Evolutionary conservation across 768 basidiomycete species (phyloP), one percentile per base, ranked within the genome.

Genomic region (Boletus rubroflammeus): DNA sequence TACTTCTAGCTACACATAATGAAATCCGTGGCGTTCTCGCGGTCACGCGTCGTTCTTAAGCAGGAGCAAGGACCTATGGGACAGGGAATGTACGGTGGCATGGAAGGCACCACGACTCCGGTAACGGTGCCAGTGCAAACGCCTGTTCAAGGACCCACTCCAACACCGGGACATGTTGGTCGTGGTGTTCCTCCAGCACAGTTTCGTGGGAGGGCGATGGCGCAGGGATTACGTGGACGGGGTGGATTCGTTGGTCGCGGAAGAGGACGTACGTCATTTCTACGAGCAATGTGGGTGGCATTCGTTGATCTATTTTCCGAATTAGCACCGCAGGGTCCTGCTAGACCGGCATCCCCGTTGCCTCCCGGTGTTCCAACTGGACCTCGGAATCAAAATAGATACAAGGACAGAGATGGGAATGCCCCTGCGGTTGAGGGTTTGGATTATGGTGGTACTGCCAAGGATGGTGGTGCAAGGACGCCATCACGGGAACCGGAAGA

Each of bases 321-420:
- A 35, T 35, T 38, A 70, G 68, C 69, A 45, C 79, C 82, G 25
- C 75, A 77, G 51, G 76, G 77, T 7, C 83, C 87, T 38, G 83
- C 83, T 34, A 81, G 90, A 54, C 86, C 91, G 5, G 86, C 90
- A 6, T 93, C 91, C 0, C 91, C 91, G 17, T 78, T 93, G 1
- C 91, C 91, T 1, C 90, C 91, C 14, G 85, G 85, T 54, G 91
- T 93, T 19, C 91, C 91, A 1, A 93, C 91, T 0, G 91, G 91
- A 1, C 91, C 91, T 13, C 78, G 91, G 41, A 92, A 92, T 67
- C 88, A 89, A 69, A 90, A 89, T 66, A 90, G 90, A 66, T 93
- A 93, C 74, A 93, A 92, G 75, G 91, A 93, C 68, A 79, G 90
- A 39, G 90, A 93, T 64, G 84, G 83, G 15, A 90, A 90, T 63